Conservation (phyloP, 108 stramenopile genomes). For the Phaeodactylum tricornutum region DNA sequence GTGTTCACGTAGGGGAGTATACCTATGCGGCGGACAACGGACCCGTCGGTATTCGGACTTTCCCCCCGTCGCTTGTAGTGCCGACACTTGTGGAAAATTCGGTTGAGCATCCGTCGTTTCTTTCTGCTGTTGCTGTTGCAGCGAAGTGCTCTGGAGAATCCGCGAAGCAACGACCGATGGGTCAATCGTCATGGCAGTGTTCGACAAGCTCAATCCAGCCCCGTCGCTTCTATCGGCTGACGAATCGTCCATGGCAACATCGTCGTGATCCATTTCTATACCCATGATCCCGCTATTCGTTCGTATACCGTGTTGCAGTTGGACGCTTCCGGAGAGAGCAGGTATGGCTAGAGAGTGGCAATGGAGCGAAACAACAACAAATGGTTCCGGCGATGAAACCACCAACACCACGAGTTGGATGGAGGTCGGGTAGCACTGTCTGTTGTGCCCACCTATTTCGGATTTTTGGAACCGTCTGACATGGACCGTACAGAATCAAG, state of each 20-base stretch:
- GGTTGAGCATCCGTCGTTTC: slow-evolving; percentile 46
- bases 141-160: slow-evolving; percentile 64
- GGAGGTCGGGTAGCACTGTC: no score
- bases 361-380: no score
- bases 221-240: background rate
- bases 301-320: no score
- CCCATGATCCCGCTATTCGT: background rate
- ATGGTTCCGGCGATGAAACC: no score
- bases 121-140: slow-evolving; percentile 44
- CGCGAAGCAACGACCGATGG: slow-evolving; percentile 66
- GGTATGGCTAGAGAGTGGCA: no score
- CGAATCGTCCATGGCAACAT: background rate
- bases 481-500: no score
- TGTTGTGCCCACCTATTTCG: no score
- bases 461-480: no score
- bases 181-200: slow-evolving; percentile 51
- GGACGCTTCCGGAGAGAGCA: no score
- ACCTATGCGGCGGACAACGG: slow-evolving; percentile 92
- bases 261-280: background rate
- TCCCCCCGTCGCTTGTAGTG: slow-evolving; percentile 58
- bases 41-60: slow-evolving; percentile 84
- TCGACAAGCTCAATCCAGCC: slow-evolving; percentile 14
- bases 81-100: slow-evolving; percentile 64
- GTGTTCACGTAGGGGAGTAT: slow-evolving; percentile 83
- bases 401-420: no score